Evolutionary conservation across 208 protist species (phyloP).

Genomic region (Perkinsela sp.): DNA sequence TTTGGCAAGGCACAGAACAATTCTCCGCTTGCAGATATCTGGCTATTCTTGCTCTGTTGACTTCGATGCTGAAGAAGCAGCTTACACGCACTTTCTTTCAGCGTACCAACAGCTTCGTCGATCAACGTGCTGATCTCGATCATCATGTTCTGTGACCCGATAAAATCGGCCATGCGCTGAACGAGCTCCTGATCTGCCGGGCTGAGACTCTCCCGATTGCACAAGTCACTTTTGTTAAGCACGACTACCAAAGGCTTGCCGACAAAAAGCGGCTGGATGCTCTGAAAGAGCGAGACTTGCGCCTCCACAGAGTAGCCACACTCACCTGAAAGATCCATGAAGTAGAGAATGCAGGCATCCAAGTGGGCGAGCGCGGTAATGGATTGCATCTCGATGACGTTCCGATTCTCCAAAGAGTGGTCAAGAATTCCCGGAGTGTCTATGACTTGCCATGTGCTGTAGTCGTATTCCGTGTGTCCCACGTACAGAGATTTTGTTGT

Average conservation of each 20-base stretch:
- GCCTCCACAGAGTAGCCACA: conserved; percentile 92
- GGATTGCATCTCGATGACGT: conserved; percentile 99
- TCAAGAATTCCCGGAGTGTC: conserved; percentile 99
- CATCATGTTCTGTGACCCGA: conserved; percentile 36
- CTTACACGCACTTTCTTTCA: conserved; percentile 77
- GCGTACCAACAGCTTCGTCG: conserved; percentile 64
- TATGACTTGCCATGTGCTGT: conserved; percentile 96
- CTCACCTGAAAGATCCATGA: conserved; percentile 94
- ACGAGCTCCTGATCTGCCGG: conserved; percentile 51
- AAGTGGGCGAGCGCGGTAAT: conserved; percentile 97
- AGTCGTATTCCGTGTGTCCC: conserved; percentile 97
- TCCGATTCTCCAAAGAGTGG: conserved; percentile 95
- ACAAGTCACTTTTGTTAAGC: conserved; percentile 95
- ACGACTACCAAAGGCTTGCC: conserved; percentile 97
- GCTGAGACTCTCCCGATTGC: conserved; percentile 54
- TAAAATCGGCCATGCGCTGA: conserved; percentile 25
- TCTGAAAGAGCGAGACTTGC: conserved; percentile 88
- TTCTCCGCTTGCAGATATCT: background rate
- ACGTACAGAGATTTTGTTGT: conserved; percentile 99
- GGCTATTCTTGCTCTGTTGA: conserved; percentile 71
- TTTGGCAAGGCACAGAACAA: conserved; percentile 59
- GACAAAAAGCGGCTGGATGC: conserved; percentile 92
- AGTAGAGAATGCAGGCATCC: conserved; percentile 85
- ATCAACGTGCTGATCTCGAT: conserved; percentile 79
- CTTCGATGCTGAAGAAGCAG: conserved; percentile 71